Base-by-base conservation (phyloP, 305 asterid species). In the Rubia peregrina region DNA sequence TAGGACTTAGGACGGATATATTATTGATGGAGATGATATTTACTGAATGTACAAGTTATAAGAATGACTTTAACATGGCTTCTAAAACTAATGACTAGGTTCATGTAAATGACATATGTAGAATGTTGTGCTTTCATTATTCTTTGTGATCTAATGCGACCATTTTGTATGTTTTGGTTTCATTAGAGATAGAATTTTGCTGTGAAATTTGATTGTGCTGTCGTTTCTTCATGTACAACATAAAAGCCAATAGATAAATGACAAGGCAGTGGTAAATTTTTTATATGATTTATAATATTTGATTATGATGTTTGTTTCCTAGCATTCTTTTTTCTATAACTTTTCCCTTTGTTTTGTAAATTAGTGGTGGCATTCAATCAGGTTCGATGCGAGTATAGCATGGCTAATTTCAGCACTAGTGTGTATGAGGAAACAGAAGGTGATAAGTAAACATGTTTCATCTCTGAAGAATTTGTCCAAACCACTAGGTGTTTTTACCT, bases 321-420 rank as follows among this genome's bases (percentile, higher is more conserved):
- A 9, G 51, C 16, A 44, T 46, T 46, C 14, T 10, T 44, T 44
- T 63, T 71, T 76, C 44, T 8, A 3, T 2, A 53, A 24, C 43
- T 38, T 5, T 11, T 33, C 2, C 72, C 51, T 62, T 67, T 75
- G 33, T 67, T 69, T 38, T 51, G 74, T 42, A 46, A 53, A 79
- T 61, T 73, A 49, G 14, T 49, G 68, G 36, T 71, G 60, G 14
- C 59, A 33, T 61, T 68, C 60, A 76, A 81, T 64, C 67, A 92
- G 98, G 94, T 93, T 10, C 93, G 96, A 3, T 91, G 99, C 24
- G 99, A 91, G 82, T 94, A 94, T 79, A 88, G 96, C 85, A 94
- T 94, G 98, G 98, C 97, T 68, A 93, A 90, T 80, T 93, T 93
- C 83, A 90, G 98, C 73, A 87, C 97, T 14, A 97, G 99, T 68